These are phyloP conservation scores for Aspergillus alliaceus DNA, from an alignment of 2,329 filamentous ascomycete genomes.

Conservation along the genomic window DNA sequence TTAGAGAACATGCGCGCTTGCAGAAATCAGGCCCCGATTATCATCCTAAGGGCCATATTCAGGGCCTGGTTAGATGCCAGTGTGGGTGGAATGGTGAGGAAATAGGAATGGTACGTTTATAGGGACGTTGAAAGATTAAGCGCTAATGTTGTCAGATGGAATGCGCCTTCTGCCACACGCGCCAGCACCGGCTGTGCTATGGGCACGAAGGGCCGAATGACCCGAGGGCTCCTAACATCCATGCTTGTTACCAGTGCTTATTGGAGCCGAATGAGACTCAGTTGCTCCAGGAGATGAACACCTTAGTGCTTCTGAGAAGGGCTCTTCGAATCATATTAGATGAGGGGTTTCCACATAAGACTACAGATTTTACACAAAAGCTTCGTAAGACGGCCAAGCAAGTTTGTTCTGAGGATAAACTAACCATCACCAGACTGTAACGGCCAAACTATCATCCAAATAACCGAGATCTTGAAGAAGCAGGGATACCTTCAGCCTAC, in stretches of 20 bases:
- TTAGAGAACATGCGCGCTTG: conserved; percentile 12
- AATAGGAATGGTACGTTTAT: conserved; percentile 41
- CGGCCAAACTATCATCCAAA: conserved; percentile 27
- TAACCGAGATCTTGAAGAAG: conserved; percentile 30
- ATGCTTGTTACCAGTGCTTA: conserved; percentile 51
- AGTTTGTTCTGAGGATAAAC: not conserved
- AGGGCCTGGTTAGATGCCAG: conserved; percentile 36
- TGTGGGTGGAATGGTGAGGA: conserved; percentile 43
- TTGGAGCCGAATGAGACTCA: conserved; percentile 29
- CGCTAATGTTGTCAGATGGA: conserved; percentile 34
- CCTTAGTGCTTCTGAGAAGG: conserved; percentile 27
- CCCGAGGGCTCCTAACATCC: conserved; percentile 39
- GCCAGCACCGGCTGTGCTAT: conserved; percentile 50
- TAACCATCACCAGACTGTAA: conserved; percentile 30
- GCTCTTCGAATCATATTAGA: conserved; percentile 29
- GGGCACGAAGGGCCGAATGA: conserved; percentile 42
- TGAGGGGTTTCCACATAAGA: conserved; percentile 30
- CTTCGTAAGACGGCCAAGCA: conserved; percentile 26
- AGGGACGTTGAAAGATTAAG: conserved; percentile 2
- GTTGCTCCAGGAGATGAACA: conserved; percentile 28
- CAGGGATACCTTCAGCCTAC: conserved; percentile 27
- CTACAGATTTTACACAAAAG: conserved; percentile 27
- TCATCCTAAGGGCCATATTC: not conserved
- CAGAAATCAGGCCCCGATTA: not conserved
- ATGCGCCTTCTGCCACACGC: conserved; percentile 46